Base-by-base conservation (phyloP, 257 asterid species). In the Echium plantagineum region DNA sequence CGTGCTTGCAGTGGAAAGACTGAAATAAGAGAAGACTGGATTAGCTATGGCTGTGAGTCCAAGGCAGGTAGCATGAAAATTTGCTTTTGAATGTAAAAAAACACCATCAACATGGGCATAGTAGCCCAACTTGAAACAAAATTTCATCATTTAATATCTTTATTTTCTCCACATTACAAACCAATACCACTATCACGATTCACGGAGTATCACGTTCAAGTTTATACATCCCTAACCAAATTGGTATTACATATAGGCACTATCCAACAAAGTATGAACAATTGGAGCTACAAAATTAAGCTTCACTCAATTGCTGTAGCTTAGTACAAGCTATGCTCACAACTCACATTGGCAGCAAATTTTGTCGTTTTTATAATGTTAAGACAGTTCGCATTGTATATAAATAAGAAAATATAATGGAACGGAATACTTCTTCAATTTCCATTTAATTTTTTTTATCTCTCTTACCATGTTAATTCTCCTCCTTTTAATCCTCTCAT, bases 1-100 rank as follows among this genome's bases (percentile, higher is more conserved):
- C 97, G 61, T 78, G 70, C 75, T 66, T 83, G 83, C 80, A 65
- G 61, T 77, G 89, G 77, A 89, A 89, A 52, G 86, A 20, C 97
- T 89, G 80, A 38, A 71, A 32, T 22, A 53, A 60, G 71, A 68
- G 66, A 20, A 53, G 10, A 16, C n/a, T 32, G 63, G 68, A 83
- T 58, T 85, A 77, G 63, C 67, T 46, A 71, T 58, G 64, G 57
- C 60, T 21, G 31, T 9, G 65, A 57, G 55, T 56, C 16, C 26
- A 68, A 61, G 52, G 47, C 26, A 56, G 28, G 32, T 22, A 52
- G 20, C 22, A 53, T 67, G 57, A 48, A 57, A 31, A n/a, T 38
- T 38, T 38, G 9, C 48, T 9, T 15, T 6, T 38, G 12, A 38
- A 38, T 1, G 1, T 38, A 38, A 9, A 7, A 38, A 24, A n/a